A percentile compares a stretch with the other conserved stretches of the same genome.
Evolutionary conservation across 1,284 basidiomycete genomes (phyloP).

Genomic region (Caloboletus firmus): DNA sequence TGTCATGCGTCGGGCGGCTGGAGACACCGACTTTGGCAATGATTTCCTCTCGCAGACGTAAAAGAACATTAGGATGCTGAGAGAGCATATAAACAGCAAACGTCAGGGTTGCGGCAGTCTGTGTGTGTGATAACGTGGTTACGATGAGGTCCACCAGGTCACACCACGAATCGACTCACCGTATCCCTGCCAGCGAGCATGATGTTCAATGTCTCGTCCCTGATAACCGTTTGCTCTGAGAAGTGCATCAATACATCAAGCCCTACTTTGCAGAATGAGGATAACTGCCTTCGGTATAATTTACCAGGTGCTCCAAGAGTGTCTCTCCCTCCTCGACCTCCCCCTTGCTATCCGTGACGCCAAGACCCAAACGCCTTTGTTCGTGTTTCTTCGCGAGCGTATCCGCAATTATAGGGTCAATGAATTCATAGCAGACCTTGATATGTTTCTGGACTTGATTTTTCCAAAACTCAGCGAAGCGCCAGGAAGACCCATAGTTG

Average conservation of each 20-base stretch:
- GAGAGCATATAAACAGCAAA: slow-evolving; percentile 56
- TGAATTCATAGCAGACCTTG: slow-evolving; percentile 22
- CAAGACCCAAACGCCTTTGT: not conserved
- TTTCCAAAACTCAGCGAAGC: slow-evolving; percentile 26
- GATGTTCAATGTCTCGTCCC: slow-evolving; percentile 44
- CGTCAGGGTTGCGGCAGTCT: slow-evolving; percentile 54
- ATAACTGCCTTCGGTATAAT: slow-evolving; percentile 31
- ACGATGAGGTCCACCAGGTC: not conserved
- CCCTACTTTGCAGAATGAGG: not conserved
- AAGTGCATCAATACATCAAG: slow-evolving; percentile 4
- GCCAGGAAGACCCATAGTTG: slow-evolving; percentile 28
- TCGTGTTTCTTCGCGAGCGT: slow-evolving; percentile 29
- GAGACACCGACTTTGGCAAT: slow-evolving; percentile 44
- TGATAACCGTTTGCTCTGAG: slow-evolving; percentile 35
- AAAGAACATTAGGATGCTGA: slow-evolving; percentile 46
- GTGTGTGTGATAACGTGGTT: slow-evolving; percentile 9
- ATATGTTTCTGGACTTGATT: slow-evolving; percentile 20
- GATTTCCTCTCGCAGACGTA: slow-evolving; percentile 53
- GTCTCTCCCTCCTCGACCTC: slow-evolving; percentile 27
- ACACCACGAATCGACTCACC: slow-evolving; percentile 21
- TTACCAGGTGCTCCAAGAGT: slow-evolving; percentile 32
- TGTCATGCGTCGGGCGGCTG: slow-evolving; percentile 49
- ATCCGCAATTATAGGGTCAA: slow-evolving; percentile 33
- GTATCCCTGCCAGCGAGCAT: slow-evolving; percentile 45
- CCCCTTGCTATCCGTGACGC: not conserved